Conservation (phyloP, 2,329 filamentous ascomycete genomes). For the Ceratocystis papillata region DNA sequence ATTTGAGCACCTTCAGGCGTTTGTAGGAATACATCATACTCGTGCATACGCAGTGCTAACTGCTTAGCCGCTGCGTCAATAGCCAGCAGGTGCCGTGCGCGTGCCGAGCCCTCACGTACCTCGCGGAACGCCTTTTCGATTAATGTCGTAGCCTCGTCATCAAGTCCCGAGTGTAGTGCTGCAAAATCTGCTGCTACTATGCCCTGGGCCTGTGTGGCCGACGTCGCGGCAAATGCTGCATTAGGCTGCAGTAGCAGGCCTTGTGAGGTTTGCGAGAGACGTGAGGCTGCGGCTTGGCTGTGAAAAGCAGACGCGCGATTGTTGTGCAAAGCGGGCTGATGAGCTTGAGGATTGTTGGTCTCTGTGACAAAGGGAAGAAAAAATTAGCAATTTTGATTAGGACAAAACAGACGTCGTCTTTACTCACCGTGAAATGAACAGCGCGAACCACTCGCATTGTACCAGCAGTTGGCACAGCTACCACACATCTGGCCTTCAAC, state of each 20-base stretch:
- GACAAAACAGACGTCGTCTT: neutral
- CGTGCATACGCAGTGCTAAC: constrained; percentile 42
- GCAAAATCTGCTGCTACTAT: constrained; percentile 3
- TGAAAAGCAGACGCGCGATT: constrained; percentile 19
- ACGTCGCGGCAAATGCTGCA: constrained; percentile 2
- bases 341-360: constrained; percentile 36
- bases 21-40: constrained; percentile 39
- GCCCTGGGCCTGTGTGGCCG: neutral
- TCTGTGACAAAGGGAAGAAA: constrained; percentile 30
- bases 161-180: constrained; percentile 29
- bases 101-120: constrained; percentile 36
- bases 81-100: constrained; percentile 39
- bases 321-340: constrained; percentile 27
- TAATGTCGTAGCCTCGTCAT: constrained; percentile 34
- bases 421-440: constrained; percentile 50
- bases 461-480: constrained; percentile 54
- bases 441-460: constrained; percentile 48
- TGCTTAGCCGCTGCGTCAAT: constrained; percentile 46
- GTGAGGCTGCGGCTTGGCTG: constrained; percentile 25
- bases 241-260: constrained; percentile 7
- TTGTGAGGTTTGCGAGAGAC: constrained; percentile 25
- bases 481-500: constrained; percentile 51
- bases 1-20: constrained; percentile 25
- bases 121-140: constrained; percentile 39
- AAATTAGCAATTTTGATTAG: constrained; percentile 2